A percentile compares a stretch with the other conserved stretches of the same genome.
phyloP scores from a whole-genome alignment of 768 basidiomycete genomes.

The Heimioporus sp. region DNA sequence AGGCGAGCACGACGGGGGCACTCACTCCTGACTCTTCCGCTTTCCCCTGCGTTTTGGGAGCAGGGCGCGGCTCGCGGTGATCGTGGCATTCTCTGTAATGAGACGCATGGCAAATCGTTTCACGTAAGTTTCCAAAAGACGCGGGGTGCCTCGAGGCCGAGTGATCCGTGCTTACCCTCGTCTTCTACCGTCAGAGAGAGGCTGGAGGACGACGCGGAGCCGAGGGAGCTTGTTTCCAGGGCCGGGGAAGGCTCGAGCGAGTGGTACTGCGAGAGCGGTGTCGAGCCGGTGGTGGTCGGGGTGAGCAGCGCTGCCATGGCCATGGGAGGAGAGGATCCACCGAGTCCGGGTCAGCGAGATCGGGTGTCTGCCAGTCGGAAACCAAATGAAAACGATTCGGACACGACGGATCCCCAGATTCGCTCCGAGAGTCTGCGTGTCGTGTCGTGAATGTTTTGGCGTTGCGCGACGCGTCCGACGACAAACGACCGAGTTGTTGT shows the following conservation, averaged over 20 bases:
- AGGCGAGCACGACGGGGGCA: conserved; percentile 20
- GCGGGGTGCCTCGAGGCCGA: conserved; percentile 22
- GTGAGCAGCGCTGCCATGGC: conserved; percentile 27
- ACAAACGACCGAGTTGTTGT: conserved; percentile 12
- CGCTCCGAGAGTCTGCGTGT: conserved; percentile 5
- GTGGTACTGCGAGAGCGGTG: conserved; percentile 33
- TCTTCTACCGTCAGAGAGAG: conserved; percentile 55
- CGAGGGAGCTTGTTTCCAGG: conserved; percentile 15
- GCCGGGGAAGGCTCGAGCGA: conserved; percentile 32
- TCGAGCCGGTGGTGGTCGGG: conserved; percentile 25
- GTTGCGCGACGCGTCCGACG: conserved; percentile 14
- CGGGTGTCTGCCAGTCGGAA: conserved; percentile 32
- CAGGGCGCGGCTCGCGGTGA: conserved; percentile 53
- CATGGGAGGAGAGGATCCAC: conserved; percentile 45
- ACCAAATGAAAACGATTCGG: conserved; percentile 27
- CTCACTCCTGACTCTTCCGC: conserved; percentile 68
- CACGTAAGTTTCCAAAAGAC: conserved; percentile 32
- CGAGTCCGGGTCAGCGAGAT: conserved; percentile 43
- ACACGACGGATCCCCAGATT: conserved; percentile 50
- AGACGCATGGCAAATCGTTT: conserved; percentile 28
- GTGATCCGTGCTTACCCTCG: conserved; percentile 51
- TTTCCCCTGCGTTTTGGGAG: conserved; percentile 45
- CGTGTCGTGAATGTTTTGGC: conserved; percentile 4
- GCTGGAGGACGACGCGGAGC: conserved; percentile 44
- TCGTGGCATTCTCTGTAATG: conserved; percentile 66